These are phyloP conservation scores for Panicum hallii DNA, from an alignment of 202 grass and related monocot species.

Conservation along the genomic window DNA sequence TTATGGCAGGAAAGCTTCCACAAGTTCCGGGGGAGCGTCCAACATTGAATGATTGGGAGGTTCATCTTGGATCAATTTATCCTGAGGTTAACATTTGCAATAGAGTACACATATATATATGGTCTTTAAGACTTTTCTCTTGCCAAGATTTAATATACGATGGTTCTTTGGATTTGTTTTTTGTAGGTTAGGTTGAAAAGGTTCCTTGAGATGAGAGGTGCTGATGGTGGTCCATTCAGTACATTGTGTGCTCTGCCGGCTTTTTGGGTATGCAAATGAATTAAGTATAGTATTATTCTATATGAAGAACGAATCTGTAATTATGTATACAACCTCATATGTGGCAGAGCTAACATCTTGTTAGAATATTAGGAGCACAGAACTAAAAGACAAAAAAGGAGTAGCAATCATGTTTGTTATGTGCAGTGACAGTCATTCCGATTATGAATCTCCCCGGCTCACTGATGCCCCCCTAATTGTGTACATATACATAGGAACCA, in stretches of 20 bases:
- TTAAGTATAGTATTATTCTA: background rate
- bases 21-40: constrained; percentile 79
- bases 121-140: background rate
- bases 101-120: background rate
- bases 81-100: constrained; percentile 69
- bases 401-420: background rate
- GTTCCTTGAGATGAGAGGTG: constrained; percentile 98
- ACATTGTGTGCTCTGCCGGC: constrained; percentile 92
- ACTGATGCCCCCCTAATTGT: too few species aligned
- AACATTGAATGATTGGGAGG: constrained; percentile 96
- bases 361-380: background rate
- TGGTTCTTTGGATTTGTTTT: background rate
- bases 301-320: background rate
- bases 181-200: constrained; percentile 93
- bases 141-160: constrained; percentile 14
- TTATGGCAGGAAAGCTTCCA: constrained; percentile 93
- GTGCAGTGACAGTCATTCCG: background rate
- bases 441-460: too few species aligned
- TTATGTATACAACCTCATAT: background rate
- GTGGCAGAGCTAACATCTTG: constrained; percentile 22
- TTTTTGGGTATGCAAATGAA: constrained; percentile 66
- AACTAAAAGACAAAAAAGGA: background rate
- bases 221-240: constrained; percentile 96
- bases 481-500: too few species aligned
- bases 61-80: constrained; percentile 98